A percentile compares a stretch with the other conserved stretches of the same genome.
Evolutionary conservation across 768 basidiomycete species (phyloP).

Genomic region (Multifurca ochricompacta): DNA sequence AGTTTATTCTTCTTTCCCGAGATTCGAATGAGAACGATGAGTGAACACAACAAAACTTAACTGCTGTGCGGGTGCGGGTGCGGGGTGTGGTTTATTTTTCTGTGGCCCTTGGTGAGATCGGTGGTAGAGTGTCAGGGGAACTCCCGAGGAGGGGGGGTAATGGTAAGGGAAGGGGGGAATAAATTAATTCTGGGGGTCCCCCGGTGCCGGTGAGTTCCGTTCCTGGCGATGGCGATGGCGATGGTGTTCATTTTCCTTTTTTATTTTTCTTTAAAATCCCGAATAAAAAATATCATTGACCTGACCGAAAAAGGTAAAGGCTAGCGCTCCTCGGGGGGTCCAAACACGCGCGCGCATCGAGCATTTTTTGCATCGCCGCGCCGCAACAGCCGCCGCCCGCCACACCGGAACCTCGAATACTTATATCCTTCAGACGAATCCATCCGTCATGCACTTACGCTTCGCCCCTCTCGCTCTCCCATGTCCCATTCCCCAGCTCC

Average conservation of each 20-base stretch:
- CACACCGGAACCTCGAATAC: conserved; percentile 20
- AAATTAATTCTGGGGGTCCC: conserved; percentile 9
- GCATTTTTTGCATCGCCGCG: conserved; percentile 19
- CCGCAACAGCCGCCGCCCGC: conserved; percentile 21
- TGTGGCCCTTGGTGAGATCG: conserved; percentile 7
- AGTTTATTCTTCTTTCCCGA: no score
- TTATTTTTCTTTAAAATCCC: no score
- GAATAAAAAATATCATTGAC: no score
- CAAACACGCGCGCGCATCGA: conserved; percentile 18
- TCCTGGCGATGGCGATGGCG: no score
- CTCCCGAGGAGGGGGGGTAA: background rate
- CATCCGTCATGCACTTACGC: conserved; percentile 17
- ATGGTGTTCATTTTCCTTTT: no score
- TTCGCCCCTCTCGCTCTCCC: conserved; percentile 15
- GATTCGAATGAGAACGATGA: no score
- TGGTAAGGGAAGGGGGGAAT: background rate
- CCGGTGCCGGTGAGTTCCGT: conserved; percentile 5
- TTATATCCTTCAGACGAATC: conserved; percentile 19
- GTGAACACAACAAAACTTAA: no score
- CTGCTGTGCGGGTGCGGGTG: no score
- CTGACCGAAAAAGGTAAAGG: conserved; percentile 13
- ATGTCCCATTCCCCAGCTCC: conserved; percentile 19
- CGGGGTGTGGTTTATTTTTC: background rate
- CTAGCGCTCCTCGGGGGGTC: conserved; percentile 20
- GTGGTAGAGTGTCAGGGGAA: conserved; percentile 12